Evolutionary conservation across 1,284 basidiomycete species (phyloP).

Genomic region (Ceratorhiza oryzae-sativae): DNA sequence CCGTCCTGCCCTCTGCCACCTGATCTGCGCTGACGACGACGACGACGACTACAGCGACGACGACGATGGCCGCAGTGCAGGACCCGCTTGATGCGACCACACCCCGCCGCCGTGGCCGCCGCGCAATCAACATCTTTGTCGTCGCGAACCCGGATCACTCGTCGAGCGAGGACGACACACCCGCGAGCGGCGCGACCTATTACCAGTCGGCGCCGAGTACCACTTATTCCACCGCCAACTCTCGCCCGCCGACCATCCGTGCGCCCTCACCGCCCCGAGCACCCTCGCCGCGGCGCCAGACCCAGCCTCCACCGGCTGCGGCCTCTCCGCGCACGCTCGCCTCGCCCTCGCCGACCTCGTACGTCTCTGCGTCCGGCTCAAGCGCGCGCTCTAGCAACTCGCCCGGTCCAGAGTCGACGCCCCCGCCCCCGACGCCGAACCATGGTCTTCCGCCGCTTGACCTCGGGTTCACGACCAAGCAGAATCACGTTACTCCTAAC

Average conservation of each 20-base stretch:
- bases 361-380: conserved; percentile 7
- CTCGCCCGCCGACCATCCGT: conserved; percentile 6
- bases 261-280: conserved; percentile 8
- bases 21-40: conserved; percentile 11
- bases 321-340: conserved; percentile 9
- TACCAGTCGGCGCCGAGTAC: not conserved
- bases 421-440: conserved; percentile 25
- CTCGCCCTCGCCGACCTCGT: conserved; percentile 24
- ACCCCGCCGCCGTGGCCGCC: conserved; percentile 15
- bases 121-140: conserved; percentile 32
- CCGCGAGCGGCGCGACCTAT: conserved; percentile 14
- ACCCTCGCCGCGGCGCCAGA: not conserved
- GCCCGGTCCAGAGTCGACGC: conserved; percentile 24
- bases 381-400: conserved; percentile 34
- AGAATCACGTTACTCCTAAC: conserved; percentile 30
- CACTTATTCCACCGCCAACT: not conserved
- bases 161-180: conserved; percentile 29
- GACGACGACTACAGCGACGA: conserved; percentile 21
- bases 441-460: conserved; percentile 20
- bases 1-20: conserved; percentile 27
- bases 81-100: conserved; percentile 26
- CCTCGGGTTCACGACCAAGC: conserved; percentile 19
- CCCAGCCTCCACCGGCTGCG: not conserved
- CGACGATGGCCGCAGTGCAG: conserved; percentile 30
- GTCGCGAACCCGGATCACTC: conserved; percentile 25